Percentiles rank a stretch among this genome's conserved stretches.
Evolutionary conservation across 2,329 filamentous ascomycete species (phyloP).

Genomic region (Ophiocordyceps australis): DNA sequence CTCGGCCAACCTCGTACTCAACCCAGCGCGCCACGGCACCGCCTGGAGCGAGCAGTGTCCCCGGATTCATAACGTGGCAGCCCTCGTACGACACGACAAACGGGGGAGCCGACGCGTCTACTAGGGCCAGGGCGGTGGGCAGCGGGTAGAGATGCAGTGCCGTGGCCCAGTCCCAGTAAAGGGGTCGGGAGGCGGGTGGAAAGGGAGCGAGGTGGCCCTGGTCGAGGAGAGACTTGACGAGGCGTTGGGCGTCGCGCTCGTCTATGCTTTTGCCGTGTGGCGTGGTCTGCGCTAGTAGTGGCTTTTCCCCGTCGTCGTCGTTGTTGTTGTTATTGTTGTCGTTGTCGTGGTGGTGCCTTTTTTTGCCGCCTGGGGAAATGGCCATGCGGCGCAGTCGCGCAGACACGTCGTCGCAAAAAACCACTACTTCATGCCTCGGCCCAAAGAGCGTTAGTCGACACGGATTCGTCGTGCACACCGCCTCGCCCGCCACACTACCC

Average conservation of each 20-base stretch:
- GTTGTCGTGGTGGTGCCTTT: slow-evolving; percentile 19
- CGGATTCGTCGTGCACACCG: slow-evolving; percentile 82
- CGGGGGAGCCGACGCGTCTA: slow-evolving; percentile 63
- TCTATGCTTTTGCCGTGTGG: slow-evolving; percentile 19
- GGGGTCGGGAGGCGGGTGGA: slow-evolving; percentile 56
- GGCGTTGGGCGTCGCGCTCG: slow-evolving; percentile 45
- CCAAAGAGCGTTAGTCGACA: slow-evolving; percentile 71
- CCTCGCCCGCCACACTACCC: slow-evolving; percentile 26
- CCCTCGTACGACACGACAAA: slow-evolving; percentile 89
- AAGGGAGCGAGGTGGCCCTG: slow-evolving; percentile 85
- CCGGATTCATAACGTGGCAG: slow-evolving; percentile 90
- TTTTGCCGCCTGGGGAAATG: slow-evolving; percentile 43
- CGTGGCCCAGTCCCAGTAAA: slow-evolving; percentile 76
- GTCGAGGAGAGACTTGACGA: slow-evolving; percentile 83
- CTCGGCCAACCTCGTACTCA: slow-evolving; percentile 59
- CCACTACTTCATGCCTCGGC: slow-evolving; percentile 66
- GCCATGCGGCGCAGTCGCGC: slow-evolving; percentile 60
- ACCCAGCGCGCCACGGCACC: slow-evolving; percentile 63
- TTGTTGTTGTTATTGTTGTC: slow-evolving; percentile 10
- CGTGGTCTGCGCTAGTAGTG: slow-evolving; percentile 5
- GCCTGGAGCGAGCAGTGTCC: slow-evolving; percentile 52
- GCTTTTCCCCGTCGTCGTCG: slow-evolving; percentile 18
- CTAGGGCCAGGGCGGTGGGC: slow-evolving; percentile 66
- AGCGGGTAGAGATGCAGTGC: slow-evolving; percentile 72
- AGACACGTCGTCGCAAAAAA: slow-evolving; percentile 78